Percentiles rank a stretch among this genome's conserved stretches.
These are phyloP conservation scores for Aspergillus japonicus DNA, from an alignment of 2,329 filamentous ascomycete species.

Conservation along the genomic window DNA sequence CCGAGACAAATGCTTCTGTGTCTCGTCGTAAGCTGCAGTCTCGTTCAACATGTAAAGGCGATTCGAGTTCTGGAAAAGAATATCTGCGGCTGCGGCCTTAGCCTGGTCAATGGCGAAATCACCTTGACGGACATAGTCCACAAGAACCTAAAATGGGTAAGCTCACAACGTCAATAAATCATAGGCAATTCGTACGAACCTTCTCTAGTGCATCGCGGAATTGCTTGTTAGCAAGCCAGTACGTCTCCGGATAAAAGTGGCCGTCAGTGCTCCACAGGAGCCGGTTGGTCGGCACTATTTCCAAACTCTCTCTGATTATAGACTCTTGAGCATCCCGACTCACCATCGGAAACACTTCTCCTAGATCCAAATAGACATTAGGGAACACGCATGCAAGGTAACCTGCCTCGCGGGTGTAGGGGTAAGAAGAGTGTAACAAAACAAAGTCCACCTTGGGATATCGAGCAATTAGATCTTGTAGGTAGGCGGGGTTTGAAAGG, in stretches of 20 bases:
- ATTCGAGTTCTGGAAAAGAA: conserved; percentile 77
- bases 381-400: conserved; percentile 75
- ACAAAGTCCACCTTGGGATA: conserved; percentile 72
- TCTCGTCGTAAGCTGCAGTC: conserved; percentile 25
- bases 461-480: conserved; percentile 70
- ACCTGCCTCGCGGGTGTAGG: conserved; percentile 73
- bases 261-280: conserved; percentile 79
- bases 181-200: conserved; percentile 43
- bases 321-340: conserved; percentile 73
- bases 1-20: conserved; percentile 1
- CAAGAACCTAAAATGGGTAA: conserved; percentile 53
- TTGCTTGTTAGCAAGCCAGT: conserved; percentile 69
- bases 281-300: conserved; percentile 72
- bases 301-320: conserved; percentile 69
- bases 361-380: conserved; percentile 80
- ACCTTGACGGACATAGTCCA: conserved; percentile 63
- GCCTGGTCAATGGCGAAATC: conserved; percentile 64
- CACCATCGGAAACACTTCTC: conserved; percentile 76
- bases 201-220: conserved; percentile 68
- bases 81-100: conserved; percentile 61
- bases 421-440: conserved; percentile 76
- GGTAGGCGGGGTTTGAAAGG: conserved; percentile 69
- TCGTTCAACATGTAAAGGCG: conserved; percentile 65
- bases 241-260: conserved; percentile 76
- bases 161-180: background rate